Percentiles rank a stretch among this genome's conserved stretches.
phyloP scores from a whole-genome alignment of 495 filamentous ascomycete species.

The Halenospora varia region DNA sequence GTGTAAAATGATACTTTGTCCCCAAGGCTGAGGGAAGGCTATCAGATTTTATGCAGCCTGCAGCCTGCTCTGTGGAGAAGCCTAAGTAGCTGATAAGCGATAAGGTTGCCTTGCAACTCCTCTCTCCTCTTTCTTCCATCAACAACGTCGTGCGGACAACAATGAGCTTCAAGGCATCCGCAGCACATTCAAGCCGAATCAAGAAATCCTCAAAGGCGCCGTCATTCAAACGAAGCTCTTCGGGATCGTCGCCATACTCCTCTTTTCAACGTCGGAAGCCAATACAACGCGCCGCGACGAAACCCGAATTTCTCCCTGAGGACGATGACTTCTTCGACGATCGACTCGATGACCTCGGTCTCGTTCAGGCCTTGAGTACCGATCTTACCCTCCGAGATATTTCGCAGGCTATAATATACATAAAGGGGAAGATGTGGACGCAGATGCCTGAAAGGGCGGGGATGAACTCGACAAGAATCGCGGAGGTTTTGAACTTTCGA shows the following conservation, averaged over 20 bases:
- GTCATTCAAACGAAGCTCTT: constrained; percentile 28
- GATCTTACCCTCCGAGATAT: constrained; percentile 59
- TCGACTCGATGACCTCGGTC: constrained; percentile 52
- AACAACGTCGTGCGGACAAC: no score
- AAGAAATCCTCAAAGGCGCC: constrained; percentile 34
- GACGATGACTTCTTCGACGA: constrained; percentile 43
- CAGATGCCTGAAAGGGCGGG: constrained; percentile 59
- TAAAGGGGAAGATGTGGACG: constrained; percentile 62
- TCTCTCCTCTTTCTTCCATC: no score
- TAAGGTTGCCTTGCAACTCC: neutral
- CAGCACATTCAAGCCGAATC: constrained; percentile 33
- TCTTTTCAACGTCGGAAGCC: constrained; percentile 56
- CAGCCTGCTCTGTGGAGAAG: neutral
- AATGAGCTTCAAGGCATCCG: constrained; percentile 24
- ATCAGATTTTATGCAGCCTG: neutral
- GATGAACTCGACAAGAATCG: constrained; percentile 70
- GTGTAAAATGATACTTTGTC: no score
- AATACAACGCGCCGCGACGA: constrained; percentile 26
- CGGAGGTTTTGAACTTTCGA: constrained; percentile 66
- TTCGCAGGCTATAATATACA: constrained; percentile 57
- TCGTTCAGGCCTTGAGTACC: constrained; percentile 44
- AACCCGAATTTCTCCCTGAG: constrained; percentile 22
- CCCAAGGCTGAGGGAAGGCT: constrained; percentile 1
- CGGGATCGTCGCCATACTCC: constrained; percentile 46
- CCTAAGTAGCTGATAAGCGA: constrained; percentile 5